Percentiles rank a stretch among this genome's conserved stretches.
Conservation (phyloP, 192 early-diverging fungal genomes). For the Coemansia umbellata region DNA sequence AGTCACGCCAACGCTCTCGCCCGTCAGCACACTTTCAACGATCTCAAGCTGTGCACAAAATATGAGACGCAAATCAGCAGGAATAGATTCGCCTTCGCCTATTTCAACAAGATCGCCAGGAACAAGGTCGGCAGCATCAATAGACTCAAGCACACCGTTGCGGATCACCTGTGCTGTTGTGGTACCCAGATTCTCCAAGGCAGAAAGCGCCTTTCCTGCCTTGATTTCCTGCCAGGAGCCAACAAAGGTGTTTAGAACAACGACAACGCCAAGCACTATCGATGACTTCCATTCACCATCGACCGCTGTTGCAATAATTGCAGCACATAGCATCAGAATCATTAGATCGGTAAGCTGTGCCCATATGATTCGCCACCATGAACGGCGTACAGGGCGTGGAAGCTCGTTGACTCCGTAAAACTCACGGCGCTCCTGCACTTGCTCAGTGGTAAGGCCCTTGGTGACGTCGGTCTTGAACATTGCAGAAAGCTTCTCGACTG, state of each 20-base stretch:
- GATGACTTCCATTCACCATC: constrained; percentile 79
- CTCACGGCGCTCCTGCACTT: constrained; percentile 58
- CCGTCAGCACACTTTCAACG: constrained; percentile 67
- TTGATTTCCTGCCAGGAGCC: constrained; percentile 95
- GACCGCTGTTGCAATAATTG: constrained; percentile 77
- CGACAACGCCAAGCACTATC: constrained; percentile 74
- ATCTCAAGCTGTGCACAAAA: constrained; percentile 62
- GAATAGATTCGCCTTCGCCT: constrained; percentile 81
- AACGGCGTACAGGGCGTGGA: constrained; percentile 70
- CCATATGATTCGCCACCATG: constrained; percentile 76
- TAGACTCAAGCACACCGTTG: constrained; percentile 67
- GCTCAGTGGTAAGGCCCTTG: constrained; percentile 59
- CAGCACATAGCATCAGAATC: constrained; percentile 83
- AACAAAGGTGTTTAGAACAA: constrained; percentile 85
- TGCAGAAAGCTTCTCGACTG: constrained; percentile 71
- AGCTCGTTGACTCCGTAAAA: constrained; percentile 87
- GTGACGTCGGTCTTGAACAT: constrained; percentile 76
- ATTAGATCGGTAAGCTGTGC: constrained; percentile 92
- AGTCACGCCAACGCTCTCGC: constrained; percentile 66
- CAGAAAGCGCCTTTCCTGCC: constrained; percentile 89
- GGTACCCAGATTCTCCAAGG: constrained; percentile 78
- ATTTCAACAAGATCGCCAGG: constrained; percentile 86
- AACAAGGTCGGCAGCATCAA: constrained; percentile 74
- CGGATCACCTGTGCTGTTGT: constrained; percentile 76
- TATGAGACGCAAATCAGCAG: constrained; percentile 78